phyloP scores from a whole-genome alignment of 192 early-diverging fungal genomes.

The Haplosporangium gracile region DNA sequence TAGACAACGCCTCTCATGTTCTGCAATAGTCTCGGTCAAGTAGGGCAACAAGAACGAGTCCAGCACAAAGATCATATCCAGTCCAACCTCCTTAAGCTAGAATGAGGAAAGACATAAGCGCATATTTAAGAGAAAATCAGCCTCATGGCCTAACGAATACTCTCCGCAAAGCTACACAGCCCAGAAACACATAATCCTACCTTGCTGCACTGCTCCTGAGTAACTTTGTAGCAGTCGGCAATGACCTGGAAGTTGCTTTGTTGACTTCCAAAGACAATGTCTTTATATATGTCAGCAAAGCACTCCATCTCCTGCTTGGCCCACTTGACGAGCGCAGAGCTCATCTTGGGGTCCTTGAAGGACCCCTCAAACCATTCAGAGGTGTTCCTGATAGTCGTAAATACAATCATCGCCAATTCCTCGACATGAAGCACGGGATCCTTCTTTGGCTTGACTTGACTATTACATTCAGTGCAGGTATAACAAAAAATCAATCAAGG shows the following conservation, averaged over 20 bases:
- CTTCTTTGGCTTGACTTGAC: constrained; percentile 91
- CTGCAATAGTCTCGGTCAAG: constrained; percentile 75
- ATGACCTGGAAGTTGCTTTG: constrained; percentile 85
- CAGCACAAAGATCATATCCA: constrained; percentile 88
- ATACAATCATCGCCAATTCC: constrained; percentile 89
- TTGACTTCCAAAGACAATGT: constrained; percentile 84
- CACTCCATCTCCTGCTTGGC: constrained; percentile 86
- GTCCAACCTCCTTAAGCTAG: constrained; percentile 86
- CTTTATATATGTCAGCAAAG: constrained; percentile 88
- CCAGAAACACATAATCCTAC: constrained; percentile 48
- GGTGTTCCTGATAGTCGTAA: constrained; percentile 93
- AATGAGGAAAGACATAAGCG: neutral
- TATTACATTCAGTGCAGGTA: constrained; percentile 55
- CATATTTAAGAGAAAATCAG: neutral
- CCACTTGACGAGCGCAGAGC: constrained; percentile 96
- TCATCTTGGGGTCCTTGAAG: constrained; percentile 91
- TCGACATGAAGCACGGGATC: constrained; percentile 89
- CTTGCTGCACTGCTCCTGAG: constrained; percentile 81
- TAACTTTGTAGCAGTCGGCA: constrained; percentile 84
- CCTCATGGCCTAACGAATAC: neutral
- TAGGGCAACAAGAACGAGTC: constrained; percentile 86
- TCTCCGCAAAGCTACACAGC: neutral
- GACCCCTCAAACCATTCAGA: constrained; percentile 96
- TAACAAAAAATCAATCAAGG: neutral
- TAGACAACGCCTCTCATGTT: constrained; percentile 74